Conservation (phyloP, 768 basidiomycete genomes). For the Solioccasus polychromus region DNA sequence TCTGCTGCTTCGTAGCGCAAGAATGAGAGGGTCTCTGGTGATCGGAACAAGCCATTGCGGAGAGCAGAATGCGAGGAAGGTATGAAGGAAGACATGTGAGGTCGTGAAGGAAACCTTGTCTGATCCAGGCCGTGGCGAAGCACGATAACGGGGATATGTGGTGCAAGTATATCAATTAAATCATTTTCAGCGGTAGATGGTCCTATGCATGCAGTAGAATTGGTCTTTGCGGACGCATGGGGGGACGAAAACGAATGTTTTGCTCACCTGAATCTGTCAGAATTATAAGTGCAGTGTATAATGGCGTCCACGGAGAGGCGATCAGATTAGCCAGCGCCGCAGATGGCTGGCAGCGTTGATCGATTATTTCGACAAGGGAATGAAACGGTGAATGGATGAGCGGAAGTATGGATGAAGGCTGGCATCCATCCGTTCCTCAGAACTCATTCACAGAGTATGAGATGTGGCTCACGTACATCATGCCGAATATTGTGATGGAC, state of each 20-base stretch:
- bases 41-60: constrained; percentile 59
- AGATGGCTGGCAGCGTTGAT: constrained; percentile 52
- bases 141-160: constrained; percentile 56
- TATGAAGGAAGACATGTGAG: constrained; percentile 52
- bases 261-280: constrained; percentile 47
- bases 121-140: constrained; percentile 42
- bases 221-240: neutral
- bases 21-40: constrained; percentile 55
- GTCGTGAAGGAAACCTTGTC: constrained; percentile 27
- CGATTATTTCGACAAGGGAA: constrained; percentile 49
- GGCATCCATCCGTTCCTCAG: constrained; percentile 8
- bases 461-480: constrained; percentile 41
- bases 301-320: constrained; percentile 53
- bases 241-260: constrained; percentile 1
- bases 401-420: constrained; percentile 36
- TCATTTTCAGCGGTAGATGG: constrained; percentile 37
- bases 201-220: constrained; percentile 17
- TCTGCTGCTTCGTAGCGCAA: constrained; percentile 65
- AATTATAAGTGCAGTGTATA: constrained; percentile 61
- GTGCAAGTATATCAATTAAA: constrained; percentile 47
- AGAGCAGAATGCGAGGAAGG: constrained; percentile 52
- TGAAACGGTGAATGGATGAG: constrained; percentile 57
- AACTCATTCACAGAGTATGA: neutral
- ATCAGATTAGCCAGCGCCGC: constrained; percentile 49
- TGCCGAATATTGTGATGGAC: constrained; percentile 42